phyloP scores from a whole-genome alignment of 768 basidiomycete species.

The Grammothele lineata region DNA sequence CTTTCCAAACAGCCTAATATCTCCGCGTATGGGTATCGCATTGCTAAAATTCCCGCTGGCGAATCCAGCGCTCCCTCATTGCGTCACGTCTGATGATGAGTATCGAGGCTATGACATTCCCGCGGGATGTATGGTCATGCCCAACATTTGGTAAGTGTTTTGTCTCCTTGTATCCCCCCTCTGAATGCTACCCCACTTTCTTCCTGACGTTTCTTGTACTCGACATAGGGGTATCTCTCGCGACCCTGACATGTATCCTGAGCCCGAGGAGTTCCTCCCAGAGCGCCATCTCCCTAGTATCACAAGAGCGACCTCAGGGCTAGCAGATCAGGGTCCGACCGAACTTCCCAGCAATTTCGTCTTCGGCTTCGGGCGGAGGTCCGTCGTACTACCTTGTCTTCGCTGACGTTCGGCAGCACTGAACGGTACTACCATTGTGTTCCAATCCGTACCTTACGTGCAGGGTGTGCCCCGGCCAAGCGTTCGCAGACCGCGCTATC shows the following conservation, averaged over 20 bases:
- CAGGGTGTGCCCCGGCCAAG: constrained; percentile 51
- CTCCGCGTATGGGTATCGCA: constrained; percentile 6
- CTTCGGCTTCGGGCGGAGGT: constrained; percentile 18
- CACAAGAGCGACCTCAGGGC: constrained; percentile 25
- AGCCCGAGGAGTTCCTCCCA: constrained; percentile 44
- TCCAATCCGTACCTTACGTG: constrained; percentile 15
- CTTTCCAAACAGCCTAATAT: background rate
- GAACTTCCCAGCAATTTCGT: constrained; percentile 10
- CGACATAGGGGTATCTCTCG: constrained; percentile 26
- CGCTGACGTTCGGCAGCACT: background rate
- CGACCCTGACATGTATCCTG: constrained; percentile 27
- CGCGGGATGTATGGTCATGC: constrained; percentile 20
- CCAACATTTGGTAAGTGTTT: constrained; percentile 23
- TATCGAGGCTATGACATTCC: constrained; percentile 27
- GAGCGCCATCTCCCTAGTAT: constrained; percentile 37
- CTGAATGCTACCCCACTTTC: background rate
- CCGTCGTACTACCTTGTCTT: too few relatives aligned
- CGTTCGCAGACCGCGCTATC: constrained; percentile 43
- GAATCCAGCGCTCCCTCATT: constrained; percentile 22
- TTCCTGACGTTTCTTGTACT: constrained; percentile 5
- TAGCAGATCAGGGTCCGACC: background rate
- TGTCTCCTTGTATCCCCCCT: too few relatives aligned
- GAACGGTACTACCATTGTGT: background rate
- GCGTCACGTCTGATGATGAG: constrained; percentile 17
- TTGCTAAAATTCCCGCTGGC: constrained; percentile 5